Percentiles rank a stretch among this genome's conserved stretches.
Evolutionary conservation across 2,329 filamentous ascomycete genomes (phyloP).

Genomic region (Neonectria magnoliae): DNA sequence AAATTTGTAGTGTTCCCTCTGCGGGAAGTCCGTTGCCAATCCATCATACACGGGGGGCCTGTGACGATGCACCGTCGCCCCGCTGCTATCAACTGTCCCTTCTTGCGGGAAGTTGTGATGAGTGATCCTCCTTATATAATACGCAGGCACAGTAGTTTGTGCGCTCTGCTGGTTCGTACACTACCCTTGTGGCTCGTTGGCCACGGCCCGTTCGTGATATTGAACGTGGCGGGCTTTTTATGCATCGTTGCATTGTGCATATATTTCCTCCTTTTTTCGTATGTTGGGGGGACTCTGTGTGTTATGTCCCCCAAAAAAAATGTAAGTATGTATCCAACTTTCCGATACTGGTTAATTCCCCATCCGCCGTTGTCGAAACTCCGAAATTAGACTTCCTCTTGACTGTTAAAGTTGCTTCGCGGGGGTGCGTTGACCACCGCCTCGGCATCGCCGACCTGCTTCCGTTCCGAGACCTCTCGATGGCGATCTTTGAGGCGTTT

Average conservation of each 20-base stretch:
- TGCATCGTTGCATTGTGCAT: constrained; percentile 8
- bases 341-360: background rate
- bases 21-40: constrained; percentile 20
- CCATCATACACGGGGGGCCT: constrained; percentile 33
- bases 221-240: constrained; percentile 15
- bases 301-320: background rate
- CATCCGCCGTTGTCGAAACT: constrained; percentile 25
- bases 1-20: constrained; percentile 9
- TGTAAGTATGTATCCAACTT: constrained; percentile 1
- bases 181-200: background rate
- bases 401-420: constrained; percentile 44
- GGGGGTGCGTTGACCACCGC: constrained; percentile 71
- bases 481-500: constrained; percentile 70
- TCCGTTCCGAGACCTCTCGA: constrained; percentile 83
- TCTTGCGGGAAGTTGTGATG: background rate
- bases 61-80: constrained; percentile 5
- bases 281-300: background rate
- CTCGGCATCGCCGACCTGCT: constrained; percentile 90
- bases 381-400: constrained; percentile 43
- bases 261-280: background rate
- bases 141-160: background rate
- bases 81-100: background rate
- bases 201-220: background rate
- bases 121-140: constrained; percentile 3
- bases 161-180: constrained; percentile 13